These are phyloP conservation scores for Exophiala lecanii-corni DNA, from an alignment of 2,329 filamentous ascomycete species.

Conservation along the genomic window DNA sequence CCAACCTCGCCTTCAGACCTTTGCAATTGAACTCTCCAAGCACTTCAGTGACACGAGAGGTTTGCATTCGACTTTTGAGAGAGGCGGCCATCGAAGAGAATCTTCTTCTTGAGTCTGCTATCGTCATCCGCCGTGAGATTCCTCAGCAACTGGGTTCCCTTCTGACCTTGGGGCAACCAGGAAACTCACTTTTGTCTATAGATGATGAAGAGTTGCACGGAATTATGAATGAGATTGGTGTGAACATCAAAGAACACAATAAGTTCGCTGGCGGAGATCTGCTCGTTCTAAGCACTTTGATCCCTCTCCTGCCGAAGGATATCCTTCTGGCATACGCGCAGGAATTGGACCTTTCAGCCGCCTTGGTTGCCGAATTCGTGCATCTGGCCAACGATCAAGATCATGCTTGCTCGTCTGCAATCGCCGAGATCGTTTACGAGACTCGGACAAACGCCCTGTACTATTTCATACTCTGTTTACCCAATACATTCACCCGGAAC, in stretches of 20 bases:
- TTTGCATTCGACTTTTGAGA: slow-evolving; percentile 65
- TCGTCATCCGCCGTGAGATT: slow-evolving; percentile 26
- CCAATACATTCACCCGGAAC: slow-evolving; percentile 58
- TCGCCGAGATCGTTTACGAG: slow-evolving; percentile 15
- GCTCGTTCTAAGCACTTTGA: slow-evolving; percentile 10
- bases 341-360: slow-evolving; percentile 12
- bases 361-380: slow-evolving; percentile 17
- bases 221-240: slow-evolving; percentile 13
- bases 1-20: slow-evolving; percentile 31
- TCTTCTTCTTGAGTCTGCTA: slow-evolving; percentile 47
- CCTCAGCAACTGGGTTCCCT: slow-evolving; percentile 11
- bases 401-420: slow-evolving; percentile 5
- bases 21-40: slow-evolving; percentile 5
- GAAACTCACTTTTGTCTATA: slow-evolving; percentile 5
- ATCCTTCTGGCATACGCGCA: slow-evolving; percentile 2
- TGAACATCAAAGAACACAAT: slow-evolving; percentile 13
- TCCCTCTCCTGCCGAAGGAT: slow-evolving; percentile 8
- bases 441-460: slow-evolving; percentile 9
- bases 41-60: slow-evolving; percentile 32
- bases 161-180: slow-evolving; percentile 12
- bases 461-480: slow-evolving; percentile 42
- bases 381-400: slow-evolving; percentile 10
- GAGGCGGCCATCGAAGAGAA: slow-evolving; percentile 59
- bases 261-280: slow-evolving; percentile 17
- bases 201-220: slow-evolving; percentile 11